Evolutionary conservation across 2,329 filamentous ascomycete species (phyloP).

Genomic region (Aspergillus oerlinghausenensis): DNA sequence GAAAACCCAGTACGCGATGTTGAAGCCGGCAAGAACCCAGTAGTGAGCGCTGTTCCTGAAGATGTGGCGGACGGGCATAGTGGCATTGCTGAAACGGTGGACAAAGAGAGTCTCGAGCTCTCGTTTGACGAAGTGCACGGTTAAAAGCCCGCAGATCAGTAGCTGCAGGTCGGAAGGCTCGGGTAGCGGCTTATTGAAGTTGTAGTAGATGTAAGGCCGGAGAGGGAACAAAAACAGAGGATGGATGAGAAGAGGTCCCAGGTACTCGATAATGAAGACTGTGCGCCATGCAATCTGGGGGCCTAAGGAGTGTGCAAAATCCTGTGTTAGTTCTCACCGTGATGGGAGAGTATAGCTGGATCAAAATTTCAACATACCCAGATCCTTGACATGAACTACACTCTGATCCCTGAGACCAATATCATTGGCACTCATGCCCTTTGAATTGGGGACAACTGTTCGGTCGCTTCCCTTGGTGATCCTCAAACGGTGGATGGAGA

Average conservation of each 20-base stretch:
- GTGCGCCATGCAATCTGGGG: constrained; percentile 87
- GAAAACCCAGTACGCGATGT: constrained; percentile 83
- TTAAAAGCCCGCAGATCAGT: constrained; percentile 68
- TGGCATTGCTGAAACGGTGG: constrained; percentile 90
- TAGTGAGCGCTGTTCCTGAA: constrained; percentile 96
- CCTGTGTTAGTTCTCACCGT: constrained; percentile 17
- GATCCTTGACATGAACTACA: constrained; percentile 80
- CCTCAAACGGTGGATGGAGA: constrained; percentile 56
- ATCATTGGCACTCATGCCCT: constrained; percentile 49
- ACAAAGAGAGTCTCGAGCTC: constrained; percentile 92
- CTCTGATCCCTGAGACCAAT: constrained; percentile 57
- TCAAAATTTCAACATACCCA: constrained; percentile 57
- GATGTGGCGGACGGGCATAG: constrained; percentile 87
- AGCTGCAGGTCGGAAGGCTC: constrained; percentile 63
- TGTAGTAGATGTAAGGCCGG: constrained; percentile 67
- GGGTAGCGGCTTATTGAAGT: constrained; percentile 42
- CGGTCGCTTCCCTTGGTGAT: constrained; percentile 63
- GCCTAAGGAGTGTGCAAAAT: constrained; percentile 48
- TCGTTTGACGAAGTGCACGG: constrained; percentile 86
- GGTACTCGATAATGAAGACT: constrained; percentile 92
- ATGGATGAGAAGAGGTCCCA: constrained; percentile 87
- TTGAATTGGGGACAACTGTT: constrained; percentile 50
- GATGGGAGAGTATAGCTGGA: not conserved
- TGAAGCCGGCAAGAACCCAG: constrained; percentile 76
- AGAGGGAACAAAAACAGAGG: constrained; percentile 64